phyloP scores from a whole-genome alignment of 352 stramenopile genomes.

The Plasmopara halstedii region DNA sequence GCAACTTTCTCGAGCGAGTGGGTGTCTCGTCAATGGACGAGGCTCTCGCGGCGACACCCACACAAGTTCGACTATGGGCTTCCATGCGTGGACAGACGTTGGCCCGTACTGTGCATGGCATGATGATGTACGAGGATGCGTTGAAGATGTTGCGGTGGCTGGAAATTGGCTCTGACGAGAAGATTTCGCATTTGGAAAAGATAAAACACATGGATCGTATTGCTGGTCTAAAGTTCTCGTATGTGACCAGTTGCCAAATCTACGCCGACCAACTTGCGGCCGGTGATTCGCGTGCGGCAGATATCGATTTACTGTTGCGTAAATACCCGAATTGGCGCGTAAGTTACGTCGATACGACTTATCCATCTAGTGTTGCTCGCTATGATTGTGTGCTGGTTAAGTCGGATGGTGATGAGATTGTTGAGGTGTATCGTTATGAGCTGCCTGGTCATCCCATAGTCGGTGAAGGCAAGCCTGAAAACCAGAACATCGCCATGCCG shows the following conservation, averaged over 20 bases:
- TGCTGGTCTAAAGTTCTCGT: conserved; percentile 81
- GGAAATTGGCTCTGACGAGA: conserved; percentile 80
- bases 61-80: conserved; percentile 80
- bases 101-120: conserved; percentile 78
- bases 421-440: conserved; percentile 84
- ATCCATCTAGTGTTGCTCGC: conserved; percentile 56
- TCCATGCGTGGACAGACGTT: conserved; percentile 84
- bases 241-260: conserved; percentile 87
- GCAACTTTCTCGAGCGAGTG: conserved; percentile 81
- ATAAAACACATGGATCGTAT: conserved; percentile 87
- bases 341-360: conserved; percentile 83
- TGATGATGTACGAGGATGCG: conserved; percentile 89
- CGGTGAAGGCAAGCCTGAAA: conserved; percentile 82
- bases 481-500: conserved; percentile 81
- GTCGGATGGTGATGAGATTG: conserved; percentile 77
- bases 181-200: conserved; percentile 80
- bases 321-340: conserved; percentile 93
- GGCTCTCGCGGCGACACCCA: conserved; percentile 70
- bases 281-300: conserved; percentile 74
- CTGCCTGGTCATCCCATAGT: conserved; percentile 76
- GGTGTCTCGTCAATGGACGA: conserved; percentile 69
- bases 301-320: conserved; percentile 97
- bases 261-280: conserved; percentile 75
- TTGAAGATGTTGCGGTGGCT: conserved; percentile 85
- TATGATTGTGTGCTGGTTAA: conserved; percentile 81